These are phyloP conservation scores for Ceratobasidium sp. DNA, from an alignment of 1,284 basidiomycete species.

Conservation along the genomic window DNA sequence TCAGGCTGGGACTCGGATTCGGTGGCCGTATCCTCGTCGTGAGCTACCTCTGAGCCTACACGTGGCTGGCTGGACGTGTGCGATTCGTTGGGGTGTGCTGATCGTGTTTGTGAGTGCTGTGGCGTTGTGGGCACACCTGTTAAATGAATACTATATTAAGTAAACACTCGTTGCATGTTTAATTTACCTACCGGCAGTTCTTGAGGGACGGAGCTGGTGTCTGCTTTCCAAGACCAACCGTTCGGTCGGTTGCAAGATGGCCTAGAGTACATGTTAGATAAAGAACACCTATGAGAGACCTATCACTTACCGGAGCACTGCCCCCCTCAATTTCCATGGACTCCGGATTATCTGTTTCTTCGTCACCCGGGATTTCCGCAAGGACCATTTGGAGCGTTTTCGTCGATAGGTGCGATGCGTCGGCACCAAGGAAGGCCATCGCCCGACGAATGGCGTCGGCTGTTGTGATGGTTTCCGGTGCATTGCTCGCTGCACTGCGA, in stretches of 20 bases:
- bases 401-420: background rate
- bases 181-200: slow-evolving; percentile 2
- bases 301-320: slow-evolving; percentile 6
- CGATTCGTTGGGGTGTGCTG: too few relatives aligned
- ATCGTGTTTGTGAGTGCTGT: too few relatives aligned
- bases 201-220: background rate
- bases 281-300: background rate
- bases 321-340: slow-evolving; percentile 20
- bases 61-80: too few relatives aligned
- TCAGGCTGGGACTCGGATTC: background rate
- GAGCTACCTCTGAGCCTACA: too few relatives aligned
- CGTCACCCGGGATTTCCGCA: background rate
- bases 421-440: background rate
- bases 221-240: slow-evolving; percentile 11
- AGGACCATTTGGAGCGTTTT: background rate
- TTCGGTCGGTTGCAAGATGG: background rate
- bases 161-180: too few relatives aligned
- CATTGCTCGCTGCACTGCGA: background rate
- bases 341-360: background rate
- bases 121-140: too few relatives aligned
- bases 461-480: background rate
- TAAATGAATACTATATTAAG: too few relatives aligned
- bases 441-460: background rate
- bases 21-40: slow-evolving; percentile 2
- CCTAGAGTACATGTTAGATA: background rate